Conservation (phyloP, 257 asterid genomes). For the Gentiana dahurica region DNA sequence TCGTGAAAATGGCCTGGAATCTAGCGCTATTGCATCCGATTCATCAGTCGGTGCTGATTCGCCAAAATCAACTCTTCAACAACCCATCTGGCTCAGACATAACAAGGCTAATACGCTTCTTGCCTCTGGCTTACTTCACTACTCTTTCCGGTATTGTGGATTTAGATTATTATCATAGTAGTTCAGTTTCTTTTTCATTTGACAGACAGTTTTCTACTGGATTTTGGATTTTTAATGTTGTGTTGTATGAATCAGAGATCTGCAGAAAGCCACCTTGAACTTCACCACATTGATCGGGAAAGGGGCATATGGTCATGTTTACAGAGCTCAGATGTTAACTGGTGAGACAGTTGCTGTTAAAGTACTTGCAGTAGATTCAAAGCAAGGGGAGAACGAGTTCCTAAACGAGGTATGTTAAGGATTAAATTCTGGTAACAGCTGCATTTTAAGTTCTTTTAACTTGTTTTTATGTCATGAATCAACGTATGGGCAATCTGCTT, state of each 20-base stretch:
- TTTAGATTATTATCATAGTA: constrained; percentile 4
- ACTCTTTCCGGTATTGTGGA: constrained; percentile 62
- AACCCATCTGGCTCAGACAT: constrained; percentile 44
- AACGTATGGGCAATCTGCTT: too few relatives aligned
- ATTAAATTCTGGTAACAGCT: background rate
- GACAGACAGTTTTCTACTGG: background rate
- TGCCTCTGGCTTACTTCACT: constrained; percentile 75
- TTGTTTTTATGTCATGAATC: too few relatives aligned
- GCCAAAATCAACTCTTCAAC: constrained; percentile 37
- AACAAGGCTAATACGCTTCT: constrained; percentile 49
- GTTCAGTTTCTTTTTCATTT: constrained; percentile 6
- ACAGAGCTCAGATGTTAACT: constrained; percentile 73
- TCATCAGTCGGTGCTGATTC: constrained; percentile 84
- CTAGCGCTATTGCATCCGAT: constrained; percentile 57
- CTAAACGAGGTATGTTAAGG: constrained; percentile 63
- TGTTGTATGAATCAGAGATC: constrained; percentile 47
- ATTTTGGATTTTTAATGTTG: constrained; percentile 7
- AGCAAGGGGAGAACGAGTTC: constrained; percentile 93
- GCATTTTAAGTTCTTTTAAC: too few relatives aligned
- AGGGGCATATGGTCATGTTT: constrained; percentile 94
- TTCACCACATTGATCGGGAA: constrained; percentile 82
- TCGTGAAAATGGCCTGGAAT: constrained; percentile 64
- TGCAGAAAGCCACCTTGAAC: constrained; percentile 81
- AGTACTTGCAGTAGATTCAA: constrained; percentile 85
- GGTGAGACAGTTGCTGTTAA: constrained; percentile 92